Conservation (phyloP, 2,329 filamentous ascomycete species). For the Alternaria triticina region DNA sequence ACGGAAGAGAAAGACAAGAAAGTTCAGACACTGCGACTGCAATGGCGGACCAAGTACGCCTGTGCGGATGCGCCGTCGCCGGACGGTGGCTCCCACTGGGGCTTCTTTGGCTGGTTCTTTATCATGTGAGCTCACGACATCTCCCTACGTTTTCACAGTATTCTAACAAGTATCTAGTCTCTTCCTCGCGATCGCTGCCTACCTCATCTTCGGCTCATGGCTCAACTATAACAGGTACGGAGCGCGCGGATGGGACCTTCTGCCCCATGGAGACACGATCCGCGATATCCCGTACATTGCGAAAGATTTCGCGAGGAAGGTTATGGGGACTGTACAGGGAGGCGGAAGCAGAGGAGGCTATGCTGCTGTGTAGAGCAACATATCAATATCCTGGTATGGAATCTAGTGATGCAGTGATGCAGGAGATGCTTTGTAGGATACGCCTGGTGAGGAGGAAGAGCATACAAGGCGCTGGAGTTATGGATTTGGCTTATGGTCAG, state of each 20-base stretch:
- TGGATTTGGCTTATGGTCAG: background rate
- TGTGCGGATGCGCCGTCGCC: slow-evolving; percentile 61
- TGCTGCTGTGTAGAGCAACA: slow-evolving; percentile 73
- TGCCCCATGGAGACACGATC: slow-evolving; percentile 91
- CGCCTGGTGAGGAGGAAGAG: background rate
- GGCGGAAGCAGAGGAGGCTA: slow-evolving; percentile 87
- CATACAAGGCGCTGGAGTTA: background rate
- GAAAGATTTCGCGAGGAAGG: slow-evolving; percentile 82
- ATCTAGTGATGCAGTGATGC: background rate
- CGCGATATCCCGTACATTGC: slow-evolving; percentile 90
- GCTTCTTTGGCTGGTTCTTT: slow-evolving; percentile 97
- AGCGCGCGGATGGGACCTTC: slow-evolving; percentile 89
- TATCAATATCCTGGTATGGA: background rate
- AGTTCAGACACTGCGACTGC: slow-evolving; percentile 71
- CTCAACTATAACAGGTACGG: slow-evolving; percentile 98
- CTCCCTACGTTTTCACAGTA: background rate
- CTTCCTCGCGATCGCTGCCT: slow-evolving; percentile 84
- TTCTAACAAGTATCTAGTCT: slow-evolving; percentile 58
- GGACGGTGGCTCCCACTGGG: slow-evolving; percentile 71
- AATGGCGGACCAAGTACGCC: slow-evolving; percentile 87
- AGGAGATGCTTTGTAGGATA: background rate
- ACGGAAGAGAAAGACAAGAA: slow-evolving; percentile 54
- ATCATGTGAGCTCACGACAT: slow-evolving; percentile 71
- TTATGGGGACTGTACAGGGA: slow-evolving; percentile 84
- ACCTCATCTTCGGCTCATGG: slow-evolving; percentile 98